These are phyloP conservation scores for Mimosa bimucronata DNA, from an alignment of 306 rosid genomes.

Conservation along the genomic window DNA sequence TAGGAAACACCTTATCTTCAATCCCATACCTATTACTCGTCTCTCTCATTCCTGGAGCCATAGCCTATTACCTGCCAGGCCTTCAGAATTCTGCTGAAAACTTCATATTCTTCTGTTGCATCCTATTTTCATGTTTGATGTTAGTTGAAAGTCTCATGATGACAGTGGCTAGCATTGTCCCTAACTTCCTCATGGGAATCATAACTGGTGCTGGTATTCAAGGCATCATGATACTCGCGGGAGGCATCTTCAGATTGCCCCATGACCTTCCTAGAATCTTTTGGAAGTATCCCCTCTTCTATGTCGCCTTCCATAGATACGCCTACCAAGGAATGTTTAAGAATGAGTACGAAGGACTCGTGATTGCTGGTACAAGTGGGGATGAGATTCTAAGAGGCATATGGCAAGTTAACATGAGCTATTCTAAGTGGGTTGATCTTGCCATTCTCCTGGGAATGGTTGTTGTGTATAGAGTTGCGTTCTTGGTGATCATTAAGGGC, in stretches of 20 bases:
- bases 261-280: conserved; percentile 45
- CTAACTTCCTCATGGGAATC: conserved; percentile 49
- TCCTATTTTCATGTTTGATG: conserved; percentile 44
- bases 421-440: conserved; percentile 79
- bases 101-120: conserved; percentile 39
- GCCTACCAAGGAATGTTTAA: conserved; percentile 59
- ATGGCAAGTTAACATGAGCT: conserved; percentile 52
- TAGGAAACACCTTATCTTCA: conserved; percentile 56
- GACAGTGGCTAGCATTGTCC: conserved; percentile 52
- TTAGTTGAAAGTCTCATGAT: conserved; percentile 66
- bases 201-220: conserved; percentile 54
- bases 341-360: conserved; percentile 55
- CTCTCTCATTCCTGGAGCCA: conserved; percentile 53
- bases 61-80: conserved; percentile 48
- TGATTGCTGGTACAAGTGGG: conserved; percentile 31
- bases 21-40: conserved; percentile 43
- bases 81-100: conserved; percentile 46
- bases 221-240: conserved; percentile 50
- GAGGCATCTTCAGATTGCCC: conserved; percentile 55
- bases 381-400: conserved; percentile 47
- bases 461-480: conserved; percentile 51
- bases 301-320: conserved; percentile 54
- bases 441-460: conserved; percentile 59
- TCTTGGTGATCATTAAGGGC: conserved; percentile 52
- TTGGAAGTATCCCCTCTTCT: conserved; percentile 56